These are phyloP conservation scores for Globisporangium cylindrosporum DNA, from an alignment of 352 stramenopile species.

Conservation along the genomic window DNA sequence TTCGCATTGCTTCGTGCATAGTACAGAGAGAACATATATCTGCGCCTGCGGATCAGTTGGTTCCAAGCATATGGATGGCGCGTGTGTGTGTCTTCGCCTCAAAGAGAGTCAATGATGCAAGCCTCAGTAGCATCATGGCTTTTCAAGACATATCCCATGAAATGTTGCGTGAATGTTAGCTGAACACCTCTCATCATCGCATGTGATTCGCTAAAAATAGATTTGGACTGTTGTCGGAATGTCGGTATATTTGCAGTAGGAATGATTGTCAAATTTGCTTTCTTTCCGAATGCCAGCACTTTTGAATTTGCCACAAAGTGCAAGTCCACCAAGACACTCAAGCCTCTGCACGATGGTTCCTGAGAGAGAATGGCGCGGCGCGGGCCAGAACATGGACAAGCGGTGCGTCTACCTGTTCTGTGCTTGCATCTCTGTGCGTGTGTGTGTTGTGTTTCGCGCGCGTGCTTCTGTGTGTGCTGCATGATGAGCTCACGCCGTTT, in stretches of 20 bases:
- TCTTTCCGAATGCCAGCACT: background rate
- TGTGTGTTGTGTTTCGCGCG: too few species aligned
- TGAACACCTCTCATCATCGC: too few species aligned
- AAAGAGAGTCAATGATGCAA: too few species aligned
- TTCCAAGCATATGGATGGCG: too few species aligned
- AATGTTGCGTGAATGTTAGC: background rate
- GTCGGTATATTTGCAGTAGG: constrained; percentile 4
- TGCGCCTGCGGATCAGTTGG: too few species aligned
- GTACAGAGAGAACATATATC: too few species aligned
- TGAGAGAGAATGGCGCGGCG: constrained; percentile 54
- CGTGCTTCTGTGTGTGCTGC: too few species aligned
- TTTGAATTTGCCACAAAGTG: constrained; percentile 4
- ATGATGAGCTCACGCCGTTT: background rate
- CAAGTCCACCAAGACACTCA: background rate
- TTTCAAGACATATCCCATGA: background rate
- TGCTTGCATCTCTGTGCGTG: too few species aligned
- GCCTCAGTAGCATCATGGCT: too few species aligned
- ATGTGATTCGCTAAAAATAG: constrained; percentile 12
- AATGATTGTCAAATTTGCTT: background rate
- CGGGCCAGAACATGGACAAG: constrained; percentile 76
- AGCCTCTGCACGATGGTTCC: constrained; percentile 42
- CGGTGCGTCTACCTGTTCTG: constrained; percentile 19
- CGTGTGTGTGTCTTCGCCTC: too few species aligned
- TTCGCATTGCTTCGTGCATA: too few species aligned
- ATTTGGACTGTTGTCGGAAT: background rate